A percentile compares a stretch with the other conserved stretches of the same genome.
Conservation (phyloP, 164 flowering plant species). For the Hamamelis virginiana region DNA sequence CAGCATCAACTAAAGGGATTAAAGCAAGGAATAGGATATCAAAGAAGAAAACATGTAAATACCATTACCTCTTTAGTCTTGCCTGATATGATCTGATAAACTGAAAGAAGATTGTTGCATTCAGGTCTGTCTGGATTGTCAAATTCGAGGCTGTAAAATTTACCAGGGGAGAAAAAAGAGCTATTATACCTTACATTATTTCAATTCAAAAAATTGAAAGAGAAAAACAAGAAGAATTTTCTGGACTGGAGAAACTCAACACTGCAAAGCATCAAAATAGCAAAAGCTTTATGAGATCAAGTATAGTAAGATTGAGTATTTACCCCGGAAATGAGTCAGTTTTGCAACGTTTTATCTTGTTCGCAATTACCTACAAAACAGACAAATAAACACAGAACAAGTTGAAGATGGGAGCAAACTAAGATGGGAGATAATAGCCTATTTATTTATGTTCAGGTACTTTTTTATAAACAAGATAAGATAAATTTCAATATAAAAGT, state of each 20-base stretch:
- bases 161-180: conserved; percentile 4
- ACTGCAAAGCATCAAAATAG: not conserved
- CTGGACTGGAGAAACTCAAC: not conserved
- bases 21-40: not conserved
- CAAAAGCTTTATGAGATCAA: not conserved
- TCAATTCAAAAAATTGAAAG: not conserved
- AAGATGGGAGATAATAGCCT: not conserved
- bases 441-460: not conserved
- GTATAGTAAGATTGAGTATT: conserved; percentile 17
- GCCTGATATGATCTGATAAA: conserved; percentile 83
- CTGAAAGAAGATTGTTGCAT: conserved; percentile 90
- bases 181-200: not conserved
- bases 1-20: not conserved
- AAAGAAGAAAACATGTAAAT: not conserved
- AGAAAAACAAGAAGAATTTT: not conserved
- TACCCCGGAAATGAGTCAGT: conserved; percentile 91
- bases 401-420: not conserved
- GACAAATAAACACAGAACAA: conserved; percentile 8
- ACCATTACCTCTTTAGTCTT: conserved; percentile 75
- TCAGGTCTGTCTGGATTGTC: conserved; percentile 96
- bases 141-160: conserved; percentile 67
- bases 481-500: too few species aligned
- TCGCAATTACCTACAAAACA: conserved; percentile 62
- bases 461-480: not conserved
- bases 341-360: conserved; percentile 96